Evolutionary conservation across 352 stramenopile species (phyloP).

Genomic region (Peronospora destructor): DNA sequence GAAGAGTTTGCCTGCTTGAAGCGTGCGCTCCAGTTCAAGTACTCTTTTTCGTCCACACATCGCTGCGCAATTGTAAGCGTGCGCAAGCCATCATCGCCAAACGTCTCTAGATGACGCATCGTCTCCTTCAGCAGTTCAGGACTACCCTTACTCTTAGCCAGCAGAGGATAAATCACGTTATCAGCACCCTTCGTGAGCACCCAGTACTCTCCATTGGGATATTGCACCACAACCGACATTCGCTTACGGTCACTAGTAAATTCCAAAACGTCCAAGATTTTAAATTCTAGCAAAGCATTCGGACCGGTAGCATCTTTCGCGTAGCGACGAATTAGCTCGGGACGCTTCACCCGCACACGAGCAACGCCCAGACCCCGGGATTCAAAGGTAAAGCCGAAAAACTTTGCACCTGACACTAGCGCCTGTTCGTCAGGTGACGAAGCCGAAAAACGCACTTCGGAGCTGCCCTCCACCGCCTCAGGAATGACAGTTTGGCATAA

Average conservation of each 20-base stretch:
- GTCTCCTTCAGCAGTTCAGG: slow-evolving; percentile 51
- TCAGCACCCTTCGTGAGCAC: slow-evolving; percentile 89
- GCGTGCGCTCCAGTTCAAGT: slow-evolving; percentile 47
- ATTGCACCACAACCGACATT: slow-evolving; percentile 75
- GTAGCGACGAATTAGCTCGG: slow-evolving; percentile 28
- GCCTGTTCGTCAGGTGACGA: slow-evolving; percentile 86
- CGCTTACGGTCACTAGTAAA: slow-evolving; percentile 90
- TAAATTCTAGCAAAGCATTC: slow-evolving; percentile 53
- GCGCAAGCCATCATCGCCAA: slow-evolving; percentile 76
- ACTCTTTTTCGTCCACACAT: slow-evolving; percentile 48
- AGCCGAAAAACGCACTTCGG: slow-evolving; percentile 57
- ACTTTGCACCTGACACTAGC: slow-evolving; percentile 82
- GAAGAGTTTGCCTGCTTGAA: slow-evolving; percentile 65
- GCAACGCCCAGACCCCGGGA: slow-evolving; percentile 56
- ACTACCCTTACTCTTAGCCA: slow-evolving; percentile 54
- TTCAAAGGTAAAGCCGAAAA: slow-evolving; percentile 71
- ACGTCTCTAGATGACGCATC: slow-evolving; percentile 64
- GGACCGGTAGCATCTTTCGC: slow-evolving; percentile 26
- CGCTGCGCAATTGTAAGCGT: slow-evolving; percentile 76
- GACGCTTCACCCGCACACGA: slow-evolving; percentile 45
- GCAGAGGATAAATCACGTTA: slow-evolving; percentile 85
- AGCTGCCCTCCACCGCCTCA: slow-evolving; percentile 41
- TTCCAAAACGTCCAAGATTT: slow-evolving; percentile 91
- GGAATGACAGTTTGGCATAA: slow-evolving; percentile 80
- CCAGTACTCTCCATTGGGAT: slow-evolving; percentile 60